A percentile compares a stretch with the other conserved stretches of the same genome.
These are phyloP conservation scores for Fraxinus quadrangulata DNA, from an alignment of 257 asterid species.

Conservation along the genomic window DNA sequence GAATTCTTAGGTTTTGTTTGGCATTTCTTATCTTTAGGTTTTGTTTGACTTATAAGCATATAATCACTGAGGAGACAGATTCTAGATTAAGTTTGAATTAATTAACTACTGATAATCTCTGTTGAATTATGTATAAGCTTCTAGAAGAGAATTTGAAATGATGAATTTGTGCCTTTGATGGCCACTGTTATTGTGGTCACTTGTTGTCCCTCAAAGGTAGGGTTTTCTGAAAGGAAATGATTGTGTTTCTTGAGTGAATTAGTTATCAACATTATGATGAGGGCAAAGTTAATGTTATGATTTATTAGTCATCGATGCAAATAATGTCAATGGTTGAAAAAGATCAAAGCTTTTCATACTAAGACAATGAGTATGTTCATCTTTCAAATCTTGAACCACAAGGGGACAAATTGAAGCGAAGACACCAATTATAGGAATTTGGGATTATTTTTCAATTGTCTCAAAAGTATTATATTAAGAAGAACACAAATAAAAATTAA, in stretches of 20 bases:
- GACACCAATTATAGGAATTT: too few relatives aligned
- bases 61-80: not conserved
- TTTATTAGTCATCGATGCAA: not conserved
- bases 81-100: not conserved
- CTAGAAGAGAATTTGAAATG: constrained; percentile 20
- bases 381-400: too few relatives aligned
- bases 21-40: not conserved
- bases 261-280: not conserved
- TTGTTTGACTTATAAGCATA: not conserved
- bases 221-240: constrained; percentile 30
- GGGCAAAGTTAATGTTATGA: not conserved
- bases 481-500: too few relatives aligned
- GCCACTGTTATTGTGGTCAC: constrained; percentile 18
- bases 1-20: not conserved
- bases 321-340: not conserved
- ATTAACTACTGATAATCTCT: not conserved
- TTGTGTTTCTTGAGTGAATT: constrained; percentile 26
- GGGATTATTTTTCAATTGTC: too few relatives aligned
- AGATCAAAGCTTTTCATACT: not conserved
- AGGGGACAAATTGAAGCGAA: too few relatives aligned
- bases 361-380: too few relatives aligned
- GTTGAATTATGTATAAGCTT: not conserved
- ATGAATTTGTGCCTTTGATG: constrained; percentile 6
- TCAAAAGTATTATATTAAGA: too few relatives aligned
- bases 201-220: constrained; percentile 14